Conservation (phyloP, 129 eudicot species). For the Flaveria brownii region DNA sequence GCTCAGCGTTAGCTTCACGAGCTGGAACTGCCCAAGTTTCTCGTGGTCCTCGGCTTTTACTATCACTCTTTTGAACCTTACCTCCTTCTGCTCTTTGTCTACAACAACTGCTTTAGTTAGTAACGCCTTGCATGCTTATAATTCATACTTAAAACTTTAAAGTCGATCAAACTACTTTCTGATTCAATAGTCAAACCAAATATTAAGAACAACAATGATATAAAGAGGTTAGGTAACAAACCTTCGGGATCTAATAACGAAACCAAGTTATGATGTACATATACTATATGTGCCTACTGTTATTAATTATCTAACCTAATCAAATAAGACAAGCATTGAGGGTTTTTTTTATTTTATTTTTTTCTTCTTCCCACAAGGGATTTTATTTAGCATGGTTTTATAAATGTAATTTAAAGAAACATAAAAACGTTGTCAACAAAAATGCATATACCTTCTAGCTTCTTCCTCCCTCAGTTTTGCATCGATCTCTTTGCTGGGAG, state of each 20-base stretch:
- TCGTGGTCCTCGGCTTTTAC: slow-evolving; percentile 41
- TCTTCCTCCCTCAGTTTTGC: slow-evolving; percentile 81
- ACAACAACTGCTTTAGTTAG: slow-evolving; percentile 17
- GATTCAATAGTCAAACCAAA: neutral
- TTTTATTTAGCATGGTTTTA: too few relatives aligned
- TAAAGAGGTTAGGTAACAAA: neutral
- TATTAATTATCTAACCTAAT: slow-evolving; percentile 3
- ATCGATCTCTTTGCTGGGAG: slow-evolving; percentile 97
- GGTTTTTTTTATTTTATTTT: too few relatives aligned
- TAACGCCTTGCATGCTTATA: neutral
- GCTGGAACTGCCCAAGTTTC: slow-evolving; percentile 51
- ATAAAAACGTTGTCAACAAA: neutral
- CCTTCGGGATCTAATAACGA: too few relatives aligned
- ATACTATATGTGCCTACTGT: neutral
- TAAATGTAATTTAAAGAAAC: neutral
- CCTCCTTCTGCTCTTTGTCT: slow-evolving; percentile 49
- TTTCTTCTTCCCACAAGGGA: too few relatives aligned
- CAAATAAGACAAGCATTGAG: slow-evolving; percentile 3
- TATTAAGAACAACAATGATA: neutral
- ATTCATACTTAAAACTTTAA: neutral
- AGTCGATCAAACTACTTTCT: neutral
- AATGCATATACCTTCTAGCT: slow-evolving; percentile 53
- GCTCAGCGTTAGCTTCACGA: slow-evolving; percentile 66
- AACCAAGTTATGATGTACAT: neutral
- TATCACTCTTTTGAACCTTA: slow-evolving; percentile 46